These are phyloP conservation scores for Geranium rotundifolium DNA, from an alignment of 345 rosid species.

Conservation along the genomic window DNA sequence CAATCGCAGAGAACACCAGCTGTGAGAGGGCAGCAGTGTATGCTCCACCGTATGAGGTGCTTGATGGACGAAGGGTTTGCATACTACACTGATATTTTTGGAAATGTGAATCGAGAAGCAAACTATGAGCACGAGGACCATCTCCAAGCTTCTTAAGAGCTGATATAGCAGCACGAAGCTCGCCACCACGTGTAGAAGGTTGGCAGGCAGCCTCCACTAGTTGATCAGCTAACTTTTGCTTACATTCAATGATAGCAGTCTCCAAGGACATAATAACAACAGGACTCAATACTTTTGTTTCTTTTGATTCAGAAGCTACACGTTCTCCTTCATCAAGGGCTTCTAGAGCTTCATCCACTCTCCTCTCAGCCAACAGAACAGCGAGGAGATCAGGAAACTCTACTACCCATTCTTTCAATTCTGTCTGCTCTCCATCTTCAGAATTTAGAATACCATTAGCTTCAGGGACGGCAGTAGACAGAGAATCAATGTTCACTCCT, in stretches of 20 bases:
- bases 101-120: constrained; percentile 83
- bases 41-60: constrained; percentile 97
- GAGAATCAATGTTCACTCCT: constrained; percentile 63
- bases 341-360: constrained; percentile 84
- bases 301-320: constrained; percentile 51
- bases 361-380: constrained; percentile 89
- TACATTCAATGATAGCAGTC: constrained; percentile 49
- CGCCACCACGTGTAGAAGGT: constrained; percentile 84
- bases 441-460: constrained; percentile 26
- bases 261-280: constrained; percentile 40
- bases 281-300: constrained; percentile 38
- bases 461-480: constrained; percentile 33
- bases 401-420: constrained; percentile 68
- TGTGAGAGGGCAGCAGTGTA: constrained; percentile 98
- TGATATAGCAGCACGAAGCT: constrained; percentile 85
- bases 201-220: constrained; percentile 95
- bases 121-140: constrained; percentile 89
- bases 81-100: constrained; percentile 80
- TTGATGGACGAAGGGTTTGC: constrained; percentile 94
- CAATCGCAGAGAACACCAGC: constrained; percentile 88
- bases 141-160: constrained; percentile 97
- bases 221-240: constrained; percentile 88
- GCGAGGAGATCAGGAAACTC: constrained; percentile 92
- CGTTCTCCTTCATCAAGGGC: constrained; percentile 83
- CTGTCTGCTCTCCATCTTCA: constrained; percentile 60